These are phyloP conservation scores for Echium plantagineum DNA, from an alignment of 257 asterid genomes.

Conservation along the genomic window DNA sequence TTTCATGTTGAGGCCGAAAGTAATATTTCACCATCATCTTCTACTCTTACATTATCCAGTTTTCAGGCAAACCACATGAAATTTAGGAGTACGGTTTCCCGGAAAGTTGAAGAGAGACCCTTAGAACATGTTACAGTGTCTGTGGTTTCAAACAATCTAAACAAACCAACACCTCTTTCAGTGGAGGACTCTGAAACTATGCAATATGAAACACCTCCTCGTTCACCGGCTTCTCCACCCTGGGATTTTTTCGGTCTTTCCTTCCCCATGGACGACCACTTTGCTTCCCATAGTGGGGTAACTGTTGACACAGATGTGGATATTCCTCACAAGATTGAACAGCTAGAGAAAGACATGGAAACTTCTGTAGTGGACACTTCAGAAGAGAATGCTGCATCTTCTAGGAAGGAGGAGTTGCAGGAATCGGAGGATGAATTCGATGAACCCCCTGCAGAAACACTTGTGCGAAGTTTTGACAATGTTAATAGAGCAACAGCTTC, in stretches of 20 bases:
- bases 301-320: constrained; percentile 22
- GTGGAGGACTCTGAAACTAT: constrained; percentile 36
- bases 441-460: constrained; percentile 63
- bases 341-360: constrained; percentile 27
- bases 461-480: constrained; percentile 78
- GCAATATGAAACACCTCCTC: constrained; percentile 30
- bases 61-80: constrained; percentile 59
- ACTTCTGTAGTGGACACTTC: constrained; percentile 33
- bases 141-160: constrained; percentile 53
- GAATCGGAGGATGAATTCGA: constrained; percentile 86
- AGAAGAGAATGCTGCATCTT: constrained; percentile 37
- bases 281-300: constrained; percentile 33
- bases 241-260: constrained; percentile 93
- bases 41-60: constrained; percentile 35
- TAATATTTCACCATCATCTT: constrained; percentile 43
- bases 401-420: constrained; percentile 47
- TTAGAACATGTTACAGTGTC: constrained; percentile 41
- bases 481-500: constrained; percentile 38
- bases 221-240: constrained; percentile 46
- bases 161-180: constrained; percentile 47
- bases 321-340: constrained; percentile 22
- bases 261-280: constrained; percentile 50
- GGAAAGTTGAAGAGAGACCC: constrained; percentile 74
- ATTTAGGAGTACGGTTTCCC: constrained; percentile 51
- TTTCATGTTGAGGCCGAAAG: constrained; percentile 29